A percentile compares a stretch with the other conserved stretches of the same genome.
phyloP scores from a whole-genome alignment of 2,329 filamentous ascomycete species.

The Cytospora paraplurivora region DNA sequence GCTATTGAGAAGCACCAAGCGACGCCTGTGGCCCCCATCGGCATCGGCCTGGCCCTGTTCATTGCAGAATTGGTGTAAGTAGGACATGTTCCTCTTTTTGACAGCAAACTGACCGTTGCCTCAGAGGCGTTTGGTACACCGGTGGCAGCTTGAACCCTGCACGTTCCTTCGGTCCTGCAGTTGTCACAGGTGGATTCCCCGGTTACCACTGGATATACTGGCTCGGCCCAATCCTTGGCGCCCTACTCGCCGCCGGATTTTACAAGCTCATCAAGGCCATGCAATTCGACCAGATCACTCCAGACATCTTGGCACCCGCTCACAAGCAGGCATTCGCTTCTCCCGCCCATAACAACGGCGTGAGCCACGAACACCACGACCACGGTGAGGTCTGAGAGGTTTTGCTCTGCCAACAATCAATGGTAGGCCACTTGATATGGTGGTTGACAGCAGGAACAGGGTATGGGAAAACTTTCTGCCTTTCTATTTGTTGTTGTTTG shows the following conservation, averaged over 20 bases:
- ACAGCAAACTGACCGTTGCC: not conserved
- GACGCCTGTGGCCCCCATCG: conserved; percentile 70
- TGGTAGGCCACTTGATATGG: not conserved
- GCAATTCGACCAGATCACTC: conserved; percentile 51
- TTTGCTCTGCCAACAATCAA: not conserved
- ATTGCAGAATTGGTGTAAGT: conserved; percentile 50
- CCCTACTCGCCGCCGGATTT: conserved; percentile 50
- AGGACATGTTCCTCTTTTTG: too few species aligned
- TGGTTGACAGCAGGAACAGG: not conserved
- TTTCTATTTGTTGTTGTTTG: not conserved
- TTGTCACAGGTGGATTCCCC: conserved; percentile 44
- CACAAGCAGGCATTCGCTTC: conserved; percentile 6
- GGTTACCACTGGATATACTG: conserved; percentile 58
- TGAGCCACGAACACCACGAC: conserved; percentile 10
- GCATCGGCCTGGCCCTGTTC: conserved; percentile 72
- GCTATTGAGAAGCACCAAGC: conserved; percentile 73
- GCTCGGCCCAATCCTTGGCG: conserved; percentile 54
- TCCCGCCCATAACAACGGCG: not conserved
- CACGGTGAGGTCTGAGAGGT: conserved; percentile 14
- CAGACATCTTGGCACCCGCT: conserved; percentile 22
- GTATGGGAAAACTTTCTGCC: not conserved
- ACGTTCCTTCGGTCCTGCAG: conserved; percentile 52
- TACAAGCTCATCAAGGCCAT: conserved; percentile 55
- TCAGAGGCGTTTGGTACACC: conserved; percentile 47
- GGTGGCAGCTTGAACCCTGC: conserved; percentile 54